Percentiles rank a stretch among this genome's conserved stretches.
These are phyloP conservation scores for Debaryomyces coudertii DNA, from an alignment of 1,139 yeast species.

Conservation along the genomic window DNA sequence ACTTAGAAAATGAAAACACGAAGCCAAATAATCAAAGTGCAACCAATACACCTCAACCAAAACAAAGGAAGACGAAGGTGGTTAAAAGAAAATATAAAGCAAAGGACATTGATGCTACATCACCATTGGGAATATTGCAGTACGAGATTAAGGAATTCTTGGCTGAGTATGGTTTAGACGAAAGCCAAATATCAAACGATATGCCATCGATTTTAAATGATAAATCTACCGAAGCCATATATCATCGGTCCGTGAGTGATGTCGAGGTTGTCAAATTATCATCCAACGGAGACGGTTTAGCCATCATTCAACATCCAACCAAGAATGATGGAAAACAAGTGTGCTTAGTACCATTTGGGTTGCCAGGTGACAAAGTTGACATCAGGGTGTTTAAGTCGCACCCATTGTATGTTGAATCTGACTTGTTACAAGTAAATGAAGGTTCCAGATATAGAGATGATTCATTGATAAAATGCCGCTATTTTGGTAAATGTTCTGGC, in stretches of 20 bases:
- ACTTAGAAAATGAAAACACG: constrained; percentile 6
- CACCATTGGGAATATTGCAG: constrained; percentile 80
- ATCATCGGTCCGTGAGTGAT: constrained; percentile 60
- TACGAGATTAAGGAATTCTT: constrained; percentile 71
- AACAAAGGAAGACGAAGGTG: constrained; percentile 32
- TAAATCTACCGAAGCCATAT: constrained; percentile 48
- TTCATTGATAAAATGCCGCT: constrained; percentile 46
- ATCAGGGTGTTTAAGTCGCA: constrained; percentile 79
- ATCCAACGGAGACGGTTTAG: constrained; percentile 83
- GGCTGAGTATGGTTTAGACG: constrained; percentile 42
- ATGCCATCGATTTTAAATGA: constrained; percentile 68
- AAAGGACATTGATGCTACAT: constrained; percentile 70
- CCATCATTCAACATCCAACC: constrained; percentile 61
- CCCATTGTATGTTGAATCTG: constrained; percentile 75
- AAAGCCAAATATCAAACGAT: constrained; percentile 60
- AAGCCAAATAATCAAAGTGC: constrained; percentile 7
- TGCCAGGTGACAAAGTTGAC: constrained; percentile 80
- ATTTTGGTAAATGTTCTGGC: constrained; percentile 64
- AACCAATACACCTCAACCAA: constrained; percentile 9
- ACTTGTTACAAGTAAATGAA: constrained; percentile 56
- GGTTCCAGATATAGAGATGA: constrained; percentile 55
- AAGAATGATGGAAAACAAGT: constrained; percentile 43
- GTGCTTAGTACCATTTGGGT: constrained; percentile 77
- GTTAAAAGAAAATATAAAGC: constrained; percentile 51
- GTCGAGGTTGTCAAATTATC: constrained; percentile 63